A percentile compares a stretch with the other conserved stretches of the same genome.
Conservation (phyloP, 192 early-diverging fungal genomes). For the Helicostylum pulchrum region DNA sequence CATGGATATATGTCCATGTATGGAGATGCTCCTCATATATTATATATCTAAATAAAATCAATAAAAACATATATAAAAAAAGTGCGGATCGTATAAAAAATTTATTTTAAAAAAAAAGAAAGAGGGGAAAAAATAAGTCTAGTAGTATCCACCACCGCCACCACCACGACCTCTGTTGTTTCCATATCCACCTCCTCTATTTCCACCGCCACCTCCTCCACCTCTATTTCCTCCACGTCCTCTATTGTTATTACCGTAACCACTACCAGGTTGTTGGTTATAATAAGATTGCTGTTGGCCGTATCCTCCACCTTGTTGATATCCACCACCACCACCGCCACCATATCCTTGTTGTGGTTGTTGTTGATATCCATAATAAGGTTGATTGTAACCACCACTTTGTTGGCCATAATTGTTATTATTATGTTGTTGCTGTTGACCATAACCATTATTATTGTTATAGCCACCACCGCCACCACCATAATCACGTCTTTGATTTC, state of each 20-base stretch:
- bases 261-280: constrained; percentile 26
- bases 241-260: constrained; percentile 17
- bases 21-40: no score
- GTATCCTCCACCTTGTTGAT: constrained; percentile 27
- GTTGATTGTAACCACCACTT: constrained; percentile 26
- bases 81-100: no score
- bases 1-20: no score
- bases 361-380: constrained; percentile 24
- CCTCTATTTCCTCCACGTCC: constrained; percentile 7
- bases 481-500: constrained; percentile 35
- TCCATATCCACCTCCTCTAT: constrained; percentile 4
- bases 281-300: constrained; percentile 26
- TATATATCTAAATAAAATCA: no score
- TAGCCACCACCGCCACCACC: constrained; percentile 7
- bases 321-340: constrained; percentile 27
- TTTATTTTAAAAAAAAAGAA: no score
- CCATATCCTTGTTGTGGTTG: constrained; percentile 21
- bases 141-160: constrained; percentile 1
- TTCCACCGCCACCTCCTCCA: background rate
- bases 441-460: constrained; percentile 27
- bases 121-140: no score
- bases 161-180: constrained; percentile 9
- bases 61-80: no score
- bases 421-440: constrained; percentile 27
- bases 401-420: constrained; percentile 22